Base-by-base conservation (phyloP, 345 rosid species). In the Orychophragmus violaceus region DNA sequence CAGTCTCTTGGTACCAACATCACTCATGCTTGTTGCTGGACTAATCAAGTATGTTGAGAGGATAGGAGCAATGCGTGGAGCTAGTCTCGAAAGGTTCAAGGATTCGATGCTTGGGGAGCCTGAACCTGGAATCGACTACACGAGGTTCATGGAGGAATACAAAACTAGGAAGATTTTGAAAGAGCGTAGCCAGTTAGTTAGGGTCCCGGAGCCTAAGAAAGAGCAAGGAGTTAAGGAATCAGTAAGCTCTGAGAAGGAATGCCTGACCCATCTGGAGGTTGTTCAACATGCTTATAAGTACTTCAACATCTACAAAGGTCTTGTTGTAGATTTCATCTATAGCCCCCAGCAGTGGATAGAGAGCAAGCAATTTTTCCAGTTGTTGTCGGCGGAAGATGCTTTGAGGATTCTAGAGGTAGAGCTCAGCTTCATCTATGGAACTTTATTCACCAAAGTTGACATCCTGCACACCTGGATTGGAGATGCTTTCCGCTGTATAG, bases 401-500 rank as follows among this genome's bases (percentile, higher is more conserved):
- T 72, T 84, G 50, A 65, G 55, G 27, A 19, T 84, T 11, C 37
- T 78, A 3, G 83, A 75, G 63, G 54, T 48, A 3, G 83, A 76
- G 53, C 79, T 82, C 3, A 62, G 64, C 19, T 74, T 84, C 53
- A 57, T 82, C 7, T 82, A 67, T 37, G 85, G 76, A 21, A 33
- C 78, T 25, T 71, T 80, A 4, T 77, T 66, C 70, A 84, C 83
- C 67, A 84, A 84, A 68, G 49, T 29, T 12, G 22, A 54, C 0
- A 11, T 82, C 1, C 27, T 71, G 1, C 64, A 44, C 13, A 41
- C 70, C 6, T 5, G 13, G 12, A 12, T 0, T 1, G 79, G 81
- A 30, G 5, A 24, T 22, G 0, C 3, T 33, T 64, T 67, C 27
- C 82, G 82, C 18, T 46, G 2, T 9, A 17, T 64, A 3, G 63